Conservation (phyloP, 768 basidiomycete genomes). For the Cyclocybe aegerita region DNA sequence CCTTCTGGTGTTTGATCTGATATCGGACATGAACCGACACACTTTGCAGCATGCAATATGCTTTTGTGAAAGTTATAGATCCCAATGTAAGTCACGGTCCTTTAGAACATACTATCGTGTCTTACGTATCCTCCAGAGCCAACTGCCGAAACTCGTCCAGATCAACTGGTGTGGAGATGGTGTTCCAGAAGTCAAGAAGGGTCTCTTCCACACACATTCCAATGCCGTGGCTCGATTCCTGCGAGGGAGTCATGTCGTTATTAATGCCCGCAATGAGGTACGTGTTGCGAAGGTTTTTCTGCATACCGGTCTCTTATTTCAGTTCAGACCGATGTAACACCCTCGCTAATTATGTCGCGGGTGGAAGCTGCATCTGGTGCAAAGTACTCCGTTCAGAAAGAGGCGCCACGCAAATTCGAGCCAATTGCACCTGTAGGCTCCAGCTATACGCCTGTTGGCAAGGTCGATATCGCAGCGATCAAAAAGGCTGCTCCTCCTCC, state of each 20-base stretch:
- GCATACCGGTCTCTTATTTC: not conserved
- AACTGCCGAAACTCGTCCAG: conserved; percentile 89
- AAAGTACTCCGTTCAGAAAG: conserved; percentile 83
- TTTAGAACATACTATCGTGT: not conserved
- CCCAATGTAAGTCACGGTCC: conserved; percentile 59
- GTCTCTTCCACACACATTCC: conserved; percentile 88
- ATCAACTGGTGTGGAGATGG: conserved; percentile 99
- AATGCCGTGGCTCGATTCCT: conserved; percentile 78
- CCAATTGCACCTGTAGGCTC: conserved; percentile 84
- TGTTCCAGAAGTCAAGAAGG: conserved; percentile 90
- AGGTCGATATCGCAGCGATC: conserved; percentile 64
- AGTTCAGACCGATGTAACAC: conserved; percentile 73
- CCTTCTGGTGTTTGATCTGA: conserved; percentile 11
- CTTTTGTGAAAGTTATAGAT: conserved; percentile 83
- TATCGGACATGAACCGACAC: conserved; percentile 9
- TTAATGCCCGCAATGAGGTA: conserved; percentile 87
- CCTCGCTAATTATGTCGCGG: conserved; percentile 78
- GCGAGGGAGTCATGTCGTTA: conserved; percentile 80
- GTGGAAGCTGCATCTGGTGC: conserved; percentile 91
- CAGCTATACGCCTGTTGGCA: conserved; percentile 73
- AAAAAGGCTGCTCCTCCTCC: conserved; percentile 41
- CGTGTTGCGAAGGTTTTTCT: conserved; percentile 14
- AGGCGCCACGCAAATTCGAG: conserved; percentile 68
- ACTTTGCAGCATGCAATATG: conserved; percentile 81
- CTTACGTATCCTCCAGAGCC: conserved; percentile 47